Evolutionary conservation across 2,329 filamentous ascomycete genomes (phyloP).

Genomic region (Podosphaera aphanis): DNA sequence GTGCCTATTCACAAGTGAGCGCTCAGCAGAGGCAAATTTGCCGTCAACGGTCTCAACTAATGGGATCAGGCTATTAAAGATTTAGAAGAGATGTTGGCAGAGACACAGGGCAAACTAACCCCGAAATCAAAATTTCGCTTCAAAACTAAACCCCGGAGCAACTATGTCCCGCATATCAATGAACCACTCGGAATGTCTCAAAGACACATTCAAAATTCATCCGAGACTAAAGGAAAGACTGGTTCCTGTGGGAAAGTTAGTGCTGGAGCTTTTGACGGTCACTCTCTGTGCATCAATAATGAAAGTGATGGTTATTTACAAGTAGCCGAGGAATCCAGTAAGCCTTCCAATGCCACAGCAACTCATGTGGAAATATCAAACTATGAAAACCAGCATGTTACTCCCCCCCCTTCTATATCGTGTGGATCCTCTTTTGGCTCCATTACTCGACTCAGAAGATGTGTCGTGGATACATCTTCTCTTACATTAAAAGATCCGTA

Average conservation of each 20-base stretch:
- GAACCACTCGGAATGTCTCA: constrained; percentile 31
- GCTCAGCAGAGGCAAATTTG: not conserved
- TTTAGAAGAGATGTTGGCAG: constrained; percentile 54
- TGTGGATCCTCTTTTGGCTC: constrained; percentile 51
- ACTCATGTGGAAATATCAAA: constrained; percentile 40
- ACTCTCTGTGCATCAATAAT: not conserved
- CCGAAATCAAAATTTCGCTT: constrained; percentile 71
- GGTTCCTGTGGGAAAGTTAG: constrained; percentile 9
- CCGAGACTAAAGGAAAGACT: constrained; percentile 13
- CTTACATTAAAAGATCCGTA: constrained; percentile 39
- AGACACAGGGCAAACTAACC: constrained; percentile 39
- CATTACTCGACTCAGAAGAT: constrained; percentile 42
- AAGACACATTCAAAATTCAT: constrained; percentile 22
- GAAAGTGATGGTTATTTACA: not conserved
- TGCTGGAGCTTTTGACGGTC: not conserved
- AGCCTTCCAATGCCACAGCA: constrained; percentile 32
- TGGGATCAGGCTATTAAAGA: constrained; percentile 41
- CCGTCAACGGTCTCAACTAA: constrained; percentile 16
- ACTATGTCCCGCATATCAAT: constrained; percentile 28
- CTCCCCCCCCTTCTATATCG: constrained; percentile 47
- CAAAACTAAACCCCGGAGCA: constrained; percentile 32
- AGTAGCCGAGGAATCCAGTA: not conserved
- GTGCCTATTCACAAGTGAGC: constrained; percentile 55
- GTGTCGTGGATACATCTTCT: constrained; percentile 63
- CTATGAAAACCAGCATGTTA: constrained; percentile 48